Evolutionary conservation across 371 early-diverging fungal species (phyloP).

Genomic region (Mucor circinelloides): DNA sequence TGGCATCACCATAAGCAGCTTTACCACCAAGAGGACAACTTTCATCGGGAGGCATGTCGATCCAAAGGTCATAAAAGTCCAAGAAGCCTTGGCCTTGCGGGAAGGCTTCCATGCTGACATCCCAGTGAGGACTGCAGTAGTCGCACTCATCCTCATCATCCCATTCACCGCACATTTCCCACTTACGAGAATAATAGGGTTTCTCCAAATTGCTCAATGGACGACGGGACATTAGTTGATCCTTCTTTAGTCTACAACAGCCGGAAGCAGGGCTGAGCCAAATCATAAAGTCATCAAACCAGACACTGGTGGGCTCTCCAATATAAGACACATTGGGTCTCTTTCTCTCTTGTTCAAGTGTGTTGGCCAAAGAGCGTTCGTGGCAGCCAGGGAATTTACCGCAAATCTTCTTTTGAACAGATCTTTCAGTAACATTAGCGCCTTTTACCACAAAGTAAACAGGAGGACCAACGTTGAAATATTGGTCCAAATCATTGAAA

Average conservation of each 20-base stretch:
- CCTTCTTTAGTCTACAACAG: slow-evolving; percentile 59
- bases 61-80: slow-evolving; percentile 58
- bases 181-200: slow-evolving; percentile 2
- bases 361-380: slow-evolving; percentile 59
- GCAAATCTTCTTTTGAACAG: slow-evolving; percentile 63
- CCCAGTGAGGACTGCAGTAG: slow-evolving; percentile 60
- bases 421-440: slow-evolving; percentile 52
- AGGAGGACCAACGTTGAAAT: slow-evolving; percentile 76
- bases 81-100: slow-evolving; percentile 69
- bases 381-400: slow-evolving; percentile 67
- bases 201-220: slow-evolving; percentile 8
- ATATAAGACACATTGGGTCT: slow-evolving; percentile 65
- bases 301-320: slow-evolving; percentile 70
- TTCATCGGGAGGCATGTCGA: slow-evolving; percentile 57
- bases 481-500: slow-evolving; percentile 67
- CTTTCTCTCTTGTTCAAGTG: slow-evolving; percentile 72
- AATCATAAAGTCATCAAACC: slow-evolving; percentile 76
- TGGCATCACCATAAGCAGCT: slow-evolving; percentile 72
- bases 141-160: slow-evolving; percentile 64
- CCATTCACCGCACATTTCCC: slow-evolving; percentile 53
- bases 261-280: slow-evolving; percentile 68
- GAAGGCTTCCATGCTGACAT: slow-evolving; percentile 56
- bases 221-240: slow-evolving; percentile 4
- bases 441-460: slow-evolving; percentile 75
- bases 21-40: slow-evolving; percentile 73